Evolutionary conservation across 208 protist species (phyloP).

Genomic region (Crithidia sp.): DNA sequence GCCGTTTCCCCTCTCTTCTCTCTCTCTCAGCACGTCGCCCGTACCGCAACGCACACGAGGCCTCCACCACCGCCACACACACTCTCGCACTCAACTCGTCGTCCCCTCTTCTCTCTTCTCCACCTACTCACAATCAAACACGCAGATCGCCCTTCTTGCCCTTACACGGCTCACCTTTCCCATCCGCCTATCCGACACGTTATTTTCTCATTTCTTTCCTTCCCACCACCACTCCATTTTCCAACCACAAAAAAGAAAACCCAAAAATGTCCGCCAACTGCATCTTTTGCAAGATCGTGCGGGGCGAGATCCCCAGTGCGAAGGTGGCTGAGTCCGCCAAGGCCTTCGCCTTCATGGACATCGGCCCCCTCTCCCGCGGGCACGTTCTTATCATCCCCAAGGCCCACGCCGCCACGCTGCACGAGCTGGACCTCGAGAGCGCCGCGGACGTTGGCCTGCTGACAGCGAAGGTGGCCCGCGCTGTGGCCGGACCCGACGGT

Average conservation of each 20-base stretch:
- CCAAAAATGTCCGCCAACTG: constrained; percentile 46
- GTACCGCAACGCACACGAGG: no score
- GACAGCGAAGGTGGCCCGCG: constrained; percentile 61
- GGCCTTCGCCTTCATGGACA: constrained; percentile 90
- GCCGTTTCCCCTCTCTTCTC: no score
- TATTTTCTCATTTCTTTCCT: constrained; percentile 12
- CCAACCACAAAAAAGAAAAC: not conserved
- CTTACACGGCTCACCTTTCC: not conserved
- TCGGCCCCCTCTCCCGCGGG: constrained; percentile 81
- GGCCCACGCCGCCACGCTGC: constrained; percentile 73
- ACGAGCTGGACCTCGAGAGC: constrained; percentile 75
- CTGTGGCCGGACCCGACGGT: constrained; percentile 63
- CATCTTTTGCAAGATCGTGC: constrained; percentile 91
- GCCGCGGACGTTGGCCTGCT: constrained; percentile 73
- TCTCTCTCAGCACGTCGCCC: no score
- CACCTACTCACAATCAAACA: no score
- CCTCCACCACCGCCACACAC: no score
- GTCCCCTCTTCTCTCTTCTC: no score
- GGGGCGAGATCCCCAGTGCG: constrained; percentile 80
- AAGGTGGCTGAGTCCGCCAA: constrained; percentile 86
- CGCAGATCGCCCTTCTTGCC: no score
- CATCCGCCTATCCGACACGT: not conserved
- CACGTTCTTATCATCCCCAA: constrained; percentile 90
- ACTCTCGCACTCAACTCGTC: no score
- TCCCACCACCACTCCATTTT: not conserved